These are phyloP conservation scores for Nyssa sinensis DNA, from an alignment of 148 eudicot species.

Conservation along the genomic window DNA sequence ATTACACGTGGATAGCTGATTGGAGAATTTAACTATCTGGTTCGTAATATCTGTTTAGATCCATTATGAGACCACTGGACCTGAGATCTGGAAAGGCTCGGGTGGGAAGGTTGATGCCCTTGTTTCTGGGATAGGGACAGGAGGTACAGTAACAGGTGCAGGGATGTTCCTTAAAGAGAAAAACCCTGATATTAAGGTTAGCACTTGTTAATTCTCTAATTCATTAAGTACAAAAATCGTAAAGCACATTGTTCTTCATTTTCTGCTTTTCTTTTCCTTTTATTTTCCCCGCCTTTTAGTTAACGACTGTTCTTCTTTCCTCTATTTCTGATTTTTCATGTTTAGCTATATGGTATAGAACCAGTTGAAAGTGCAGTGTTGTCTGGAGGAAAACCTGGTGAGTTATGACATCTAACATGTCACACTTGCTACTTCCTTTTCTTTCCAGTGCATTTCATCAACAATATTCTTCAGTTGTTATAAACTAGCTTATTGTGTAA, in stretches of 20 bases:
- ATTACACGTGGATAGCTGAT: neutral
- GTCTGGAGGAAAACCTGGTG: slow-evolving; percentile 77
- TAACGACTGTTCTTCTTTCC: neutral
- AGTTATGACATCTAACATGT: slow-evolving; percentile 18
- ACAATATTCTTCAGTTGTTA: neutral
- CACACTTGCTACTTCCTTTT: neutral
- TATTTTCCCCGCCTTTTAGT: neutral
- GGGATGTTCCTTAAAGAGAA: slow-evolving; percentile 82
- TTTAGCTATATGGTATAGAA: slow-evolving; percentile 73
- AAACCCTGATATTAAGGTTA: slow-evolving; percentile 71
- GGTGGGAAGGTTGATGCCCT: slow-evolving; percentile 72
- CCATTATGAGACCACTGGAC: slow-evolving; percentile 89
- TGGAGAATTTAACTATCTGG: neutral
- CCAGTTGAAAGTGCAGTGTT: slow-evolving; percentile 88
- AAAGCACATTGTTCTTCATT: neutral
- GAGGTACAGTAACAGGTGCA: slow-evolving; percentile 84
- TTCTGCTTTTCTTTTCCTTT: neutral
- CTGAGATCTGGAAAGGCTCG: slow-evolving; percentile 78
- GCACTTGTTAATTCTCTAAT: neutral
- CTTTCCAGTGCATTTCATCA: neutral
- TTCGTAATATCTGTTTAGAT: slow-evolving; percentile 33
- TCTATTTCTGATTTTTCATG: neutral
- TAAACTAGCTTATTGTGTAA: neutral
- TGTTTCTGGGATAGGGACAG: slow-evolving; percentile 80
- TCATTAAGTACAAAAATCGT: neutral